Percentiles rank a stretch among this genome's conserved stretches.
These are phyloP conservation scores for Tremella yokohamensis DNA, from an alignment of 768 basidiomycete species.

Conservation along the genomic window DNA sequence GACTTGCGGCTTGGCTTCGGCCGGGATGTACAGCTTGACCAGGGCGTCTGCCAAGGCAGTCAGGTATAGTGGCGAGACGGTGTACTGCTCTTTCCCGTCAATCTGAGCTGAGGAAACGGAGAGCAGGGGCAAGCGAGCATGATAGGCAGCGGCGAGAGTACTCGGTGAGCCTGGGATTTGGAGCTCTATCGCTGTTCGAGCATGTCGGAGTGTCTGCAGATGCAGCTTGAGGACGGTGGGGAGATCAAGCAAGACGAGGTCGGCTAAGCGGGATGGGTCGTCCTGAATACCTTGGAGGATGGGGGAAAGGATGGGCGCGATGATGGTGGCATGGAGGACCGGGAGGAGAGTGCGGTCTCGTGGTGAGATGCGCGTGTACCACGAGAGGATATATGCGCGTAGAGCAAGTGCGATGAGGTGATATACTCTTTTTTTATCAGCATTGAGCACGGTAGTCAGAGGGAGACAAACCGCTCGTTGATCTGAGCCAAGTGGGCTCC, in stretches of 20 bases:
- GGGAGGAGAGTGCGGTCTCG: conserved; percentile 37
- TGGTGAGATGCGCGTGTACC: conserved; percentile 40
- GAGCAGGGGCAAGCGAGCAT: conserved; percentile 32
- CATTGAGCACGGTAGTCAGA: background rate
- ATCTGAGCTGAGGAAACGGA: conserved; percentile 7
- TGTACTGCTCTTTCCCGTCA: conserved; percentile 12
- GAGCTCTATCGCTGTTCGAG: conserved; percentile 8
- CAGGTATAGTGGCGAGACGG: conserved; percentile 36
- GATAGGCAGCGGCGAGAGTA: conserved; percentile 15
- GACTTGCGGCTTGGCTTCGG: conserved; percentile 64
- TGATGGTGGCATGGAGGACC: conserved; percentile 17
- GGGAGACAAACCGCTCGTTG: conserved; percentile 36
- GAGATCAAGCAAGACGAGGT: conserved; percentile 29
- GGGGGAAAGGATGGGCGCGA: conserved; percentile 30
- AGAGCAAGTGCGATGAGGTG: conserved; percentile 36
- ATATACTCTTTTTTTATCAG: conserved; percentile 20
- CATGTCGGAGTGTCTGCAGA: conserved; percentile 23
- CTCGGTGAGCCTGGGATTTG: background rate
- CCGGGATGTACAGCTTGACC: conserved; percentile 65
- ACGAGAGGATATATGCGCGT: conserved; percentile 36
- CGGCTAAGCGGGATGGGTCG: conserved; percentile 18
- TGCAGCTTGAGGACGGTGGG: conserved; percentile 36
- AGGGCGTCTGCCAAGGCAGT: conserved; percentile 62
- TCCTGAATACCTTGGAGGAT: conserved; percentile 19
- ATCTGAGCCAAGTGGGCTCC: conserved; percentile 19